Base-by-base conservation (phyloP, 805 yeast species). In the Yarrowia keelungensis region DNA sequence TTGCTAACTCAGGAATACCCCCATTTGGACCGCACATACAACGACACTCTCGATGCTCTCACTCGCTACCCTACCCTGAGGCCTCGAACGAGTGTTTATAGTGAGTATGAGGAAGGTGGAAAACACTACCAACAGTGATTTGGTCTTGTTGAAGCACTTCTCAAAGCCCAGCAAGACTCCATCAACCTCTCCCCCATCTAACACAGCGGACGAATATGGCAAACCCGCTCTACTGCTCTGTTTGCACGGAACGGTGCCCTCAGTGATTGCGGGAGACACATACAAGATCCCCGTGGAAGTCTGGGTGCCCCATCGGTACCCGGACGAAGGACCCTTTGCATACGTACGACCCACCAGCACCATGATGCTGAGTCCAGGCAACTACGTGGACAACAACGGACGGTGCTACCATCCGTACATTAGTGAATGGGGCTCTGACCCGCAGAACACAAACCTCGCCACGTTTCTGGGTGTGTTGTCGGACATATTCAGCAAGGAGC, bases 291-390 rank as follows among this genome's bases (percentile, higher is more conserved):
- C 92, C 0, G 73, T 92, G 12, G 87, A 86, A 67, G 76, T 92
- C 5, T 92, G 97, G 97, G 74, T 93, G 5, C 97, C 97, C 0
- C 82, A 83, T 36, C 80, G 81, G 32, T 92, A 90, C 72, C 97
- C 97, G 0, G 72, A 74, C n/a, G 80, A 79, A 2, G 82, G 88
- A 0, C 98, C 98, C 0, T 73, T 86, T n/a, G 83, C 86, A 0
- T 89, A 81, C 74, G 85, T 92, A 11, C 81, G 83, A 22, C 87
- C 89, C 1, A 82, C 86, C n/a, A 79, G 79, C 43, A 75, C 75
- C 14, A 81, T 81, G 78, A 75, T 81, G 43, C 75, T 89, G 16
- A 81, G 81, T 49, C 89, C 92, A 0, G 88, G 89, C 35, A 87
- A 86, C 71, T 81, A 84, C 72, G 85, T 91, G 3, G 97, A 90